Evolutionary conservation across 352 stramenopile genomes (phyloP).

Genomic region (Pythium sp.): DNA sequence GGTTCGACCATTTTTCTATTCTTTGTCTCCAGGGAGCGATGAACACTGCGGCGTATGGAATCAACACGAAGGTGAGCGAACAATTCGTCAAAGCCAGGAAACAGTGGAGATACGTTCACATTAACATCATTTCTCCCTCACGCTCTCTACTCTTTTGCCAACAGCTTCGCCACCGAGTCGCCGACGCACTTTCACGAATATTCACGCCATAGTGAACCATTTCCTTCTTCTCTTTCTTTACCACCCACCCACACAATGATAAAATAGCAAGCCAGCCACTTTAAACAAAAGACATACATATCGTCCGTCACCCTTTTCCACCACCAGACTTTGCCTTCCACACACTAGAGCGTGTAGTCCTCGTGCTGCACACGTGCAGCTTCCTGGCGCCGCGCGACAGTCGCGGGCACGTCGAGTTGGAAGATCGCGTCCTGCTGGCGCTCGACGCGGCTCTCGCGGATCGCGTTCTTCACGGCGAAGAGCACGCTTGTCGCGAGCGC

Average conservation of each 20-base stretch:
- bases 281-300: background rate
- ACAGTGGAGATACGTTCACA: background rate
- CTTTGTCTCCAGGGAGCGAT: slow-evolving; percentile 39
- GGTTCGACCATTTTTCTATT: background rate
- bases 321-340: background rate
- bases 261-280: background rate
- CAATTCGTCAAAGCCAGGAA: no score
- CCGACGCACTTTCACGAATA: slow-evolving; percentile 1
- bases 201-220: background rate
- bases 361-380: slow-evolving; percentile 24
- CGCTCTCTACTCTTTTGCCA: background rate
- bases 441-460: slow-evolving; percentile 83
- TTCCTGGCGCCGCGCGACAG: slow-evolving; percentile 32
- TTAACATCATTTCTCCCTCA: background rate
- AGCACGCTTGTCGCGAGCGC: slow-evolving; percentile 93
- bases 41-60: slow-evolving; percentile 57
- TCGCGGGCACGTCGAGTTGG: slow-evolving; percentile 43
- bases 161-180: slow-evolving; percentile 14
- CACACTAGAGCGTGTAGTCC: slow-evolving; percentile 25
- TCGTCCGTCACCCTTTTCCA: background rate
- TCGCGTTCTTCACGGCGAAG: slow-evolving; percentile 95
- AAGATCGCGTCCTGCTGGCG: slow-evolving; percentile 38
- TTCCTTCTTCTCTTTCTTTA: background rate
- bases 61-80: slow-evolving; percentile 52
- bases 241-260: background rate